Evolutionary conservation across 495 filamentous ascomycete genomes (phyloP).

Genomic region (Saxophila tyrrhenica): DNA sequence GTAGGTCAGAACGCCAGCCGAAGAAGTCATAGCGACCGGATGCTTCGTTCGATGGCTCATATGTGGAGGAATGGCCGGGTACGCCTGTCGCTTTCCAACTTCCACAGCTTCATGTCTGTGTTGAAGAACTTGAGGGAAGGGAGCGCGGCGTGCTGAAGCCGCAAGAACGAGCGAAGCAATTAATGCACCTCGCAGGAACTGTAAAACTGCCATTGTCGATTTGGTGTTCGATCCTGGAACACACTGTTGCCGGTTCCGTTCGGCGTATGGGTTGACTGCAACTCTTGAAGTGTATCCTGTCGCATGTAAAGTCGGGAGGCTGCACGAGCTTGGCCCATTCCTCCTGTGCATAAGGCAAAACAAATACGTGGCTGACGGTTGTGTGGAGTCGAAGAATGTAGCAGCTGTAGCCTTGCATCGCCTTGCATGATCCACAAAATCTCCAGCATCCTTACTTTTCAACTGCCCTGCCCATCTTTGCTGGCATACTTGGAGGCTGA

Average conservation of each 20-base stretch:
- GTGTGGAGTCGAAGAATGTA: constrained; percentile 13
- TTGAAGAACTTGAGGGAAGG: not conserved
- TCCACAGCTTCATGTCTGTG: constrained; percentile 11
- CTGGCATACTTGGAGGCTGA: too few relatives aligned
- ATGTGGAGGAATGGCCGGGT: not conserved
- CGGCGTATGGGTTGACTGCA: not conserved
- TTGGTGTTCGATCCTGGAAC: not conserved
- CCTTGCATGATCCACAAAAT: not conserved
- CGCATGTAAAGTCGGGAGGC: not conserved
- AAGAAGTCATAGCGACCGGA: not conserved
- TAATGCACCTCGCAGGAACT: not conserved
- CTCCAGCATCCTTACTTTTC: not conserved
- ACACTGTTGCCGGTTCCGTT: not conserved
- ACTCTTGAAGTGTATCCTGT: not conserved
- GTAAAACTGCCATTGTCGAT: constrained; percentile 6
- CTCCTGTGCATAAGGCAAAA: constrained; percentile 5
- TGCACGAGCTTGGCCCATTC: constrained; percentile 6
- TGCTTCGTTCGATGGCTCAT: not conserved
- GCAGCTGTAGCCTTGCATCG: not conserved
- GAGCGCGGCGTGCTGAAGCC: constrained; percentile 4
- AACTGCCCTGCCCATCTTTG: too few relatives aligned
- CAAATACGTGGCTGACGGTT: constrained; percentile 10
- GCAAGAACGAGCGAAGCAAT: not conserved
- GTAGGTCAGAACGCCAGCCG: constrained; percentile 13
- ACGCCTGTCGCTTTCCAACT: constrained; percentile 3